Evolutionary conservation across 2,329 filamentous ascomycete species (phyloP), one percentile per base, ranked within the genome.

Genomic region (Ceratocystis harringtonii): DNA sequence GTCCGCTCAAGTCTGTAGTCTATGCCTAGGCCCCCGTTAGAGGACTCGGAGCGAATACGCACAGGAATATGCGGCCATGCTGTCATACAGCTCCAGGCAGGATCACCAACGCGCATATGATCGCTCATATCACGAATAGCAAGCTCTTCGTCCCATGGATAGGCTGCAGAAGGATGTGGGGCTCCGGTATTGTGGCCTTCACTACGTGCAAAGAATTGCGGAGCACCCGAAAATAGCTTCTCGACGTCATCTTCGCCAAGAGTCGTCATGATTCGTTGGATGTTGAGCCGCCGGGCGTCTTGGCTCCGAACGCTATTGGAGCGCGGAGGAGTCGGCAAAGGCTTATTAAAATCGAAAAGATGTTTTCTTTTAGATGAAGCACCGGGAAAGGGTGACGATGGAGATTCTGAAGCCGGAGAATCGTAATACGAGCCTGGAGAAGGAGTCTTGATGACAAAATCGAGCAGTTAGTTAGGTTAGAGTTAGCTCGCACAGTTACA

Each of bases 211-310:
- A 84, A 85, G 76, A 86, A 89, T 72, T 88, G 85, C 68, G 87
- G 87, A 55, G 87, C 87, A n/a, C 87, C 86, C 30, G 86, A 87
- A 77, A 89, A 90, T 70, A 89, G 80, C 73, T 84, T 83, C 74
- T 86, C 83, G 63, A 89, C 76, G 69, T 88, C 84, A 50, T 78
- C 76, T 58, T 83, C 79, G 70, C 75, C 80, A 67, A 87, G 76
- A 61, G 79, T 80, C 57, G 82, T 77, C 79, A 85, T 85, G 74
- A 83, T 85, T 72, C 79, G 78, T 68, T 79, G 76, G 48, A 84
- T 74, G 70, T 78, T 81, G 68, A 84, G 73, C 44, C 78, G 78
- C 69, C 74, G 78, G 66, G 72, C 72, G 62, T 75, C 72, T 68
- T 79, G 76, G 69, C 74, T 74, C 65, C 63, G 60, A 17, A 43